Base-by-base conservation (phyloP, 345 rosid genomes). In the Hevea brasiliensis region DNA sequence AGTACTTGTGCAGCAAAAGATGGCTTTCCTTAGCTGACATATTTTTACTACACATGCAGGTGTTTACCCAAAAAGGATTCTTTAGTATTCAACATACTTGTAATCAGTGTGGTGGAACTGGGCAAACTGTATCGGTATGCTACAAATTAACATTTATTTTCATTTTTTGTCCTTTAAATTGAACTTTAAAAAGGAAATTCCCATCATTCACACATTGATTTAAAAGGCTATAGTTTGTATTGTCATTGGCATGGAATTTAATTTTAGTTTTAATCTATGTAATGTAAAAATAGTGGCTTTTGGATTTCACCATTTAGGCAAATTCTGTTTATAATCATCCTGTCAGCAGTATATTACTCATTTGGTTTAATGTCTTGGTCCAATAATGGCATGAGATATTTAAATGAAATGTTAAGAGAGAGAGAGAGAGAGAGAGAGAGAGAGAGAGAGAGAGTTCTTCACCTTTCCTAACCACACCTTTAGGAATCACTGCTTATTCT, bases 51-150 rank as follows among this genome's bases (percentile, higher is more conserved):
- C 61, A 72, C 61, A 15, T 75, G 62, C 87, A 92, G 98, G 53
- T 81, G 47, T 83, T 83, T 61, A 82, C 82, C 60, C 88, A 84
- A 83, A 85, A 79, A 48, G 97, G 98, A 48, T 68, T 91, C 70
- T 75, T 95, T 75, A 87, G 88, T 81, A 79, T 95, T 77, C 94
- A 88, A 75, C 80, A 75, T 61, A 85, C 94, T 20, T 95, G 99
- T 76, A 82, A 77, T 69, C 87, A 83, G 42, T 95, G 99, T 77
- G 88, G 89, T 51, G 99, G 99, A 78, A 80, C 89, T 71, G 98
- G 99, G 65, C 86, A 84, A 76, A 79, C 85, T 42, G 87, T 88
- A 62, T 85, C 90, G 76, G 98, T 95, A 91, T 61, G 90, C 44
- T 74, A 70, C 24, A 32, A 60, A 47, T 27, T 50, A 59, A 20